Evolutionary conservation across 139 green algal genomes (phyloP).

Genomic region (Marvania coccoides): DNA sequence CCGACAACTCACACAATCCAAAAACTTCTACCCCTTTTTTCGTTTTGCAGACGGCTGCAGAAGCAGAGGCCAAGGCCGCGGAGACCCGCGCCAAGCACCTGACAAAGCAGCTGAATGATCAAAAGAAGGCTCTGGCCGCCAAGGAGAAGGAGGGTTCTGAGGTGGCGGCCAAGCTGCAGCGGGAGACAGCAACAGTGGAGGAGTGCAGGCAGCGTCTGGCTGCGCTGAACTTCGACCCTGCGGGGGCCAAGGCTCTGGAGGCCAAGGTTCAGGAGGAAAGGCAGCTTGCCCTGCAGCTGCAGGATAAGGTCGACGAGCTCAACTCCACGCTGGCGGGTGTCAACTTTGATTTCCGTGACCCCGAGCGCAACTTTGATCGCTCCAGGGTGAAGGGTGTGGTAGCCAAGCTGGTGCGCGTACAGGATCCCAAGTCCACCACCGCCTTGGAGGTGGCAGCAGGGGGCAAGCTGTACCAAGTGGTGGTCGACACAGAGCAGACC

Average conservation of each 20-base stretch:
- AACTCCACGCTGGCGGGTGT: conserved; percentile 41
- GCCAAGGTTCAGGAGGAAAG: conserved; percentile 20
- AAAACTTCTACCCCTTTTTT: background rate
- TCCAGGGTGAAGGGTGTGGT: conserved; percentile 73
- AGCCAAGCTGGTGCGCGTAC: conserved; percentile 71
- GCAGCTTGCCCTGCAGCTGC: conserved; percentile 22
- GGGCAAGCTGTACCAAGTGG: conserved; percentile 90
- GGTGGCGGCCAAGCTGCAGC: conserved; percentile 51
- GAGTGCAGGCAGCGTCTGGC: conserved; percentile 22
- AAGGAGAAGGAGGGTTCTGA: conserved; percentile 72
- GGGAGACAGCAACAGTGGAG: conserved; percentile 38
- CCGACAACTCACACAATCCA: background rate
- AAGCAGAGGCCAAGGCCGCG: conserved; percentile 54
- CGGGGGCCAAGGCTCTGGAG: conserved; percentile 32
- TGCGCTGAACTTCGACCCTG: conserved; percentile 35
- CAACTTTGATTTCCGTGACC: conserved; percentile 72
- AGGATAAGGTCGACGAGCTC: conserved; percentile 51
- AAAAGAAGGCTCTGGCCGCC: conserved; percentile 51
- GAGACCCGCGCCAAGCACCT: conserved; percentile 66
- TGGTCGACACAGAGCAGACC: conserved; percentile 62
- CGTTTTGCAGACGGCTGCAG: conserved; percentile 43
- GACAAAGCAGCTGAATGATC: conserved; percentile 68
- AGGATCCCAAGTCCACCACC: conserved; percentile 51
- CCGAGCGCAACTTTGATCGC: conserved; percentile 60
- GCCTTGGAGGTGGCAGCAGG: conserved; percentile 94